phyloP scores from a whole-genome alignment of 2,329 filamentous ascomycete genomes.

The Aureobasidium sp. region DNA sequence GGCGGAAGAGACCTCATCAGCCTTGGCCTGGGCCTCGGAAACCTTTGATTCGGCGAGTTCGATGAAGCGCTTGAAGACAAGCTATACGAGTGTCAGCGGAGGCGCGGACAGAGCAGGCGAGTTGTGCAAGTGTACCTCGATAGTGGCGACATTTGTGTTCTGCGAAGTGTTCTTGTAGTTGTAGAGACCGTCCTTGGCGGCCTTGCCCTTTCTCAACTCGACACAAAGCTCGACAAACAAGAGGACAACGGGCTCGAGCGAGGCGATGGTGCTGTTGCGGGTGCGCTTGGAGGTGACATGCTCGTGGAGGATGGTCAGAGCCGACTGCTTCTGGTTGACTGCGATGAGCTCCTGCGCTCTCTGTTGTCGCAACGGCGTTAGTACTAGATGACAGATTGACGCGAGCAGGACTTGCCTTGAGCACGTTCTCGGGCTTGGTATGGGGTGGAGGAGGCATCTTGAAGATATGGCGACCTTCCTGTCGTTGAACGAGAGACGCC shows the following conservation, averaged over 20 bases:
- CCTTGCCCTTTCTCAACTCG: conserved; percentile 94
- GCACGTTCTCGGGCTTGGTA: conserved; percentile 97
- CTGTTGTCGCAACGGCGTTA: conserved; percentile 30
- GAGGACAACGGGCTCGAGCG: conserved; percentile 96
- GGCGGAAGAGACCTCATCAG: conserved; percentile 84
- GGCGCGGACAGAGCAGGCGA: not conserved
- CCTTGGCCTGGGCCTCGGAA: conserved; percentile 88
- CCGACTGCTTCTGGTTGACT: conserved; percentile 85
- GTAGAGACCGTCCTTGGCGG: conserved; percentile 96
- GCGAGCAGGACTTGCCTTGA: conserved; percentile 53
- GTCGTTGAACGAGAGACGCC: conserved; percentile 9
- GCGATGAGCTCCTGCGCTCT: conserved; percentile 97
- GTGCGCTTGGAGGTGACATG: conserved; percentile 98
- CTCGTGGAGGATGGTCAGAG: conserved; percentile 91
- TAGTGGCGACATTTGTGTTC: conserved; percentile 96
- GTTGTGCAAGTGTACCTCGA: conserved; percentile 57
- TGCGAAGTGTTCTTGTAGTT: conserved; percentile 99
- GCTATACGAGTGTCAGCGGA: conserved; percentile 35
- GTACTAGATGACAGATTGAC: conserved; percentile 10
- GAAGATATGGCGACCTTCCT: conserved; percentile 21
- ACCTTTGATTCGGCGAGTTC: conserved; percentile 95
- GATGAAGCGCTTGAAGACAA: conserved; percentile 96
- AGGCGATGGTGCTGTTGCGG: conserved; percentile 91
- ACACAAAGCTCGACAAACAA: conserved; percentile 94
- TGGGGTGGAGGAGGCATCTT: conserved; percentile 90